A percentile compares a stretch with the other conserved stretches of the same genome.
Evolutionary conservation across 805 yeast genomes (phyloP).

Genomic region (Candida namnaoensis): DNA sequence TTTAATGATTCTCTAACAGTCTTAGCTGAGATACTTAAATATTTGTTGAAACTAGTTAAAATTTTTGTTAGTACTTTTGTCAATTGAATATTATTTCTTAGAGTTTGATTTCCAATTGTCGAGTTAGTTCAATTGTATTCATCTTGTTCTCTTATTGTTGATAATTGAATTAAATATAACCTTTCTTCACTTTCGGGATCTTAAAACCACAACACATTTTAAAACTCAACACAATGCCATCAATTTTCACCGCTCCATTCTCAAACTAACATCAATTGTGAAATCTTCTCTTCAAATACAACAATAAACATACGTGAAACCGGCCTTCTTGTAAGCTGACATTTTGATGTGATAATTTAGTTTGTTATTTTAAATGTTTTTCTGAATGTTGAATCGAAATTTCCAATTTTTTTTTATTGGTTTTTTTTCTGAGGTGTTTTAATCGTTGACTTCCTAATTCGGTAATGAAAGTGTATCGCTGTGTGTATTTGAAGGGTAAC

Average conservation of each 20-base stretch:
- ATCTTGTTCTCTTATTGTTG: too few relatives aligned
- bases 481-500: neutral
- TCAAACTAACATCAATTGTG: neutral
- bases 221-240: neutral
- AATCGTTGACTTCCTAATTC: conserved; percentile 8
- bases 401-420: neutral
- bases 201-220: neutral
- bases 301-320: conserved; percentile 40
- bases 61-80: too few relatives aligned
- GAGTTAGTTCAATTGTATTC: too few relatives aligned
- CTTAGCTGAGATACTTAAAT: conserved; percentile 84
- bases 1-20: conserved; percentile 83
- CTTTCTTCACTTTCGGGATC: too few relatives aligned
- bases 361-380: neutral
- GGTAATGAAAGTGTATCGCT: neutral
- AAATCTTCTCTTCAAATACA: neutral
- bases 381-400: neutral
- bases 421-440: neutral
- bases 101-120: conserved; percentile 1
- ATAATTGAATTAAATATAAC: too few relatives aligned
- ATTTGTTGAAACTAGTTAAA: conserved; percentile 60
- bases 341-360: conserved; percentile 18
- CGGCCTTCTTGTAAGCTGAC: conserved; percentile 62
- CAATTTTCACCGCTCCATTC: too few relatives aligned
- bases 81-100: conserved; percentile 4